Base-by-base conservation (phyloP, 108 stramenopile species). In the Skeletonema grethae region DNA sequence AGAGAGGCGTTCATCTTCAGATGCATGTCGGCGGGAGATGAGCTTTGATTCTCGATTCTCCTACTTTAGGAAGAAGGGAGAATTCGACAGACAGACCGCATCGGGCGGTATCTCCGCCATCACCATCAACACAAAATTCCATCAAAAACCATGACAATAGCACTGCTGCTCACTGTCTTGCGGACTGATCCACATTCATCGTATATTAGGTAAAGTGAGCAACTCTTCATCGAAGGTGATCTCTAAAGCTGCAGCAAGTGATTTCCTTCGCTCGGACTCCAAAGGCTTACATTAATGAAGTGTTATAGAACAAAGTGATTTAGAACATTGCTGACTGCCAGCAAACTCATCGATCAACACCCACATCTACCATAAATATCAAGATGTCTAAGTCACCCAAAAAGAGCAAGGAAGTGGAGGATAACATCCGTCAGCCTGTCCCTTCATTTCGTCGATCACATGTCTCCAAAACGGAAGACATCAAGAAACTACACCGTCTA, bases 391-490 rank as follows among this genome's bases (percentile, higher is more conserved):
- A 22, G 20, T 53, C 50, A 53, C 22, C 50, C 50, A 53, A 53
- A 53, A 53, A 53, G 50, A 53, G 18, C 22, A 53, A 53, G 9
- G 50, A 53, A 24, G 50, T 22, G n/a, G 22, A 31, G 18, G 11
- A 39, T 20, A 10, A 15, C 57, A 46, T 46, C 31, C 67, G 63
- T 46, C 67, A 80, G 63, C 18, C 67, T 15, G 67, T 80, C 53
- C 94, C 91, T 10, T 95, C 94, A 13, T 95, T 92, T 67, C 91
- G 90, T 55, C 87, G 87, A 4, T 84, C 85, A 43, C 88, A 92
- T 61, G 65, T 89, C 25, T 77, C 87, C 22, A 20, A 58, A n/a
- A 57, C 53, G n/a, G 65, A 75, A 18, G 86, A 90, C 28, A 76
- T 89, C 3, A 65, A 86, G 45, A 86, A 83, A 25, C 81, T 90